These are phyloP conservation scores for Bimuria novae-zelandiae DNA, from an alignment of 2,329 filamentous ascomycete genomes.

Conservation along the genomic window DNA sequence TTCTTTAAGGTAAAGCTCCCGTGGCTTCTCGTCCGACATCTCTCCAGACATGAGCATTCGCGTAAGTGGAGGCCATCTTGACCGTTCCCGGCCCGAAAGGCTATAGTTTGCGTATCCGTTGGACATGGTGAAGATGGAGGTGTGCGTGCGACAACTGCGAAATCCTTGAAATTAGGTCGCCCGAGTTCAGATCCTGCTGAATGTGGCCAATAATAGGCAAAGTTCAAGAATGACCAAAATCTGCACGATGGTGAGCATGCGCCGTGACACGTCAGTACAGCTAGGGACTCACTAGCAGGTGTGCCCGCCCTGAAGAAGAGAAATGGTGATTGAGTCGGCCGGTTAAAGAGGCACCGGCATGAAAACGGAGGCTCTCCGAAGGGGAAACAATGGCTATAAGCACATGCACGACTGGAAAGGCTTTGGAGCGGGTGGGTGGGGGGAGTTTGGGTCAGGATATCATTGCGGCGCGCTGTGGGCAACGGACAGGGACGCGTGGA, in stretches of 20 bases:
- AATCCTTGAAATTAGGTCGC: constrained; percentile 30
- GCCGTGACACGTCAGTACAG: constrained; percentile 9
- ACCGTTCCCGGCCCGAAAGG: constrained; percentile 62
- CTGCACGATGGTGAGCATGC: constrained; percentile 27
- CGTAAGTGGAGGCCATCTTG: constrained; percentile 81
- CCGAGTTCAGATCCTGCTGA: constrained; percentile 49
- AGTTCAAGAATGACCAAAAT: constrained; percentile 38
- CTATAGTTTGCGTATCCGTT: constrained; percentile 31
- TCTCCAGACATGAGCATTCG: constrained; percentile 82
- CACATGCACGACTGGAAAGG: constrained; percentile 28
- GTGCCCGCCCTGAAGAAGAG: constrained; percentile 47
- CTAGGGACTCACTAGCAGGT: constrained; percentile 37
- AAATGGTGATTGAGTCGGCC: constrained; percentile 35
- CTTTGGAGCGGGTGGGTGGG: constrained; percentile 20
- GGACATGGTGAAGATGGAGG: constrained; percentile 31
- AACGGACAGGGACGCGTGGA: constrained; percentile 35
- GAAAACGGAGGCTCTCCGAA: constrained; percentile 40
- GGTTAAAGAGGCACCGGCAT: constrained; percentile 48
- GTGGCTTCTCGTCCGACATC: constrained; percentile 75
- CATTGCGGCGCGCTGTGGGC: constrained; percentile 33
- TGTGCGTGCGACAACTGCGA: constrained; percentile 12
- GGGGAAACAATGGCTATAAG: constrained; percentile 48
- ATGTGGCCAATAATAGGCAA: constrained; percentile 32
- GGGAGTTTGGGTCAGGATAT: constrained; percentile 34
- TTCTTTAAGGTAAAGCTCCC: constrained; percentile 69